Evolutionary conservation across 805 yeast species (phyloP).

Genomic region (Candida takata): DNA sequence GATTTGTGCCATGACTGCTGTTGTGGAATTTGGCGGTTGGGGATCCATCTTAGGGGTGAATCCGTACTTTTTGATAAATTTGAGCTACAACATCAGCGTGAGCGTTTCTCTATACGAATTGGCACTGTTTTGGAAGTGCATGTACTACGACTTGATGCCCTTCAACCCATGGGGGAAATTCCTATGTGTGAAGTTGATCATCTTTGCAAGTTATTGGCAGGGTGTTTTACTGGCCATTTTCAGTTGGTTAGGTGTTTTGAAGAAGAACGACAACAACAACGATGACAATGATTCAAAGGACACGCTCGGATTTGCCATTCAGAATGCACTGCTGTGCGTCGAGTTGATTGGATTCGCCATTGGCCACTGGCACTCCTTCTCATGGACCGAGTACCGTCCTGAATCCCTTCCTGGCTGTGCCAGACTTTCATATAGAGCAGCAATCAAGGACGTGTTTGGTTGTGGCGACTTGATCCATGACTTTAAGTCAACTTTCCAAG

Average conservation of each 20-base stretch:
- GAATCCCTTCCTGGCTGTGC: slow-evolving; percentile 60
- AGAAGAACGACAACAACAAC: slow-evolving; percentile 18
- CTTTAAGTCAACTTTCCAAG: slow-evolving; percentile 59
- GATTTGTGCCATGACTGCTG: slow-evolving; percentile 49
- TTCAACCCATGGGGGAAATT: slow-evolving; percentile 91
- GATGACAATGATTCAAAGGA: slow-evolving; percentile 26
- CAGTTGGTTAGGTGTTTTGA: slow-evolving; percentile 38
- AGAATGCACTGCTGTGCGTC: slow-evolving; percentile 70
- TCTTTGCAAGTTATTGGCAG: slow-evolving; percentile 99
- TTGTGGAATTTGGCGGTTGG: slow-evolving; percentile 40
- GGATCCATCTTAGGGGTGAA: slow-evolving; percentile 34
- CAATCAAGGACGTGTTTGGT: slow-evolving; percentile 73
- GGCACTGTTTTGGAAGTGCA: slow-evolving; percentile 88
- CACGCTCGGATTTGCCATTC: slow-evolving; percentile 51
- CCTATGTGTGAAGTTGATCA: slow-evolving; percentile 84
- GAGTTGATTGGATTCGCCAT: slow-evolving; percentile 83
- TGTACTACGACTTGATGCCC: slow-evolving; percentile 67
- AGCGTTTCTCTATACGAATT: slow-evolving; percentile 75
- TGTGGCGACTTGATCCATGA: slow-evolving; percentile 74
- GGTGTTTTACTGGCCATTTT: slow-evolving; percentile 50
- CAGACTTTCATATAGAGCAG: slow-evolving; percentile 51
- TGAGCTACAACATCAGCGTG: slow-evolving; percentile 74
- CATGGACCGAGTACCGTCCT: slow-evolving; percentile 63
- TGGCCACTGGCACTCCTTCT: slow-evolving; percentile 85
- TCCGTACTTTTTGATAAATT: slow-evolving; percentile 54